Percentiles rank a stretch among this genome's conserved stretches.
Conservation (phyloP, 257 asterid genomes). For the Handroanthus guayacan region DNA sequence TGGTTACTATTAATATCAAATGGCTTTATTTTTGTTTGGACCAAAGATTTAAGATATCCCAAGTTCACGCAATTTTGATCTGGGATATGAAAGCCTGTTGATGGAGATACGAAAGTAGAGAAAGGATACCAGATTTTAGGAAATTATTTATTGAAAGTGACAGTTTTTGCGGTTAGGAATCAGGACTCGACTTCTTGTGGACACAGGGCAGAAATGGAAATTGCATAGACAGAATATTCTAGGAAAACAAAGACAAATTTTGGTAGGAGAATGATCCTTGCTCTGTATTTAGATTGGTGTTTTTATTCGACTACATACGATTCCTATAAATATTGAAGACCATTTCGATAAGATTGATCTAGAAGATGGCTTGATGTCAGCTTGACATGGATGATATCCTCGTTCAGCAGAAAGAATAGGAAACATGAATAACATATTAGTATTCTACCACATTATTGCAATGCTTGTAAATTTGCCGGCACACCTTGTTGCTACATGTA, state of each 20-base stretch:
- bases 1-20: background rate
- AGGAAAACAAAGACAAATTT: background rate
- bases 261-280: background rate
- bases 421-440: background rate
- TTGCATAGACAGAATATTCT: background rate
- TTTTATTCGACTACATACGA: background rate
- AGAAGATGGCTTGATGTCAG: background rate
- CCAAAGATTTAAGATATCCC: background rate
- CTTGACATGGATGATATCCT: background rate
- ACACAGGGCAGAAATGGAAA: background rate
- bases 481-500: background rate
- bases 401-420: background rate
- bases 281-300: background rate
- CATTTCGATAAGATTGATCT: background rate
- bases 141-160: constrained; percentile 5
- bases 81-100: background rate
- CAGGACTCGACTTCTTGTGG: background rate
- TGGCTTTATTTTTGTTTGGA: background rate
- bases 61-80: background rate
- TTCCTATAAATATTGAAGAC: background rate
- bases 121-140: background rate
- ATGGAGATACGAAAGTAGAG: background rate
- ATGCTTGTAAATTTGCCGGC: background rate
- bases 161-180: background rate
- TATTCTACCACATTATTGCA: background rate